phyloP scores from a whole-genome alignment of 2,329 filamentous ascomycete genomes.

The Neopestalotiopsis sp. region DNA sequence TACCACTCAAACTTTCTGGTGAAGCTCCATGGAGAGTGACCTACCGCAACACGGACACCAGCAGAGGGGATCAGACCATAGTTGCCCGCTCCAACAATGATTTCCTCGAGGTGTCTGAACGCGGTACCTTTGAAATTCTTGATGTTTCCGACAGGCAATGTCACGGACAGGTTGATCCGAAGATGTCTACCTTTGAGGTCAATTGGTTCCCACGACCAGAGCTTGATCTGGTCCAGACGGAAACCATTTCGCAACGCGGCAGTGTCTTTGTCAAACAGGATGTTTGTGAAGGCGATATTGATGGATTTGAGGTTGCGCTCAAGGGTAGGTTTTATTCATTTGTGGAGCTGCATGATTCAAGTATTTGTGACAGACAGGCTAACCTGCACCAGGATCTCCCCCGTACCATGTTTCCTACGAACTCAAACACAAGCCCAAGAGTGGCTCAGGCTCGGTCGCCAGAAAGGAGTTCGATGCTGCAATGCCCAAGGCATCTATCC shows the following conservation, averaged over 20 bases:
- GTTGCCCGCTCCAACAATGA: slow-evolving; percentile 63
- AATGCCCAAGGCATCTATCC: slow-evolving; percentile 76
- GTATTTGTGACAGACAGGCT: slow-evolving; percentile 8
- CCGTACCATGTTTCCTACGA: slow-evolving; percentile 87
- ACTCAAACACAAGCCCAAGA: slow-evolving; percentile 72
- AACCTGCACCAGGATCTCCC: slow-evolving; percentile 62
- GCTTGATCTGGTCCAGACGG: slow-evolving; percentile 69
- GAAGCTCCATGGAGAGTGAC: slow-evolving; percentile 83
- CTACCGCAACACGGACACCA: slow-evolving; percentile 72
- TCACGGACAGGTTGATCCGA: slow-evolving; percentile 77
- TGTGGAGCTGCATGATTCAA: neutral
- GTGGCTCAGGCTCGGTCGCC: slow-evolving; percentile 68
- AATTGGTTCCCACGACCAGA: slow-evolving; percentile 85
- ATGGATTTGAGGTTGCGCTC: slow-evolving; percentile 82
- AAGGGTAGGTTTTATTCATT: slow-evolving; percentile 60
- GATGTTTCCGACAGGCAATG: slow-evolving; percentile 81
- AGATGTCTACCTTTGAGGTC: slow-evolving; percentile 78
- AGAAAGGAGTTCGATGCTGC: slow-evolving; percentile 79
- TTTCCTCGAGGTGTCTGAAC: slow-evolving; percentile 65
- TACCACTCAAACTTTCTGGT: slow-evolving; percentile 86
- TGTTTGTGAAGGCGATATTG: slow-evolving; percentile 94
- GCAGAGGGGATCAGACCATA: slow-evolving; percentile 40
- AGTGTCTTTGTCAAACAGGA: slow-evolving; percentile 74
- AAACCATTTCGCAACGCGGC: slow-evolving; percentile 58
- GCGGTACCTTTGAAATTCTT: slow-evolving; percentile 81